A percentile compares a stretch with the other conserved stretches of the same genome.
Conservation (phyloP, 495 filamentous ascomycete species). For the Hypomontagnella submonticulosa region DNA sequence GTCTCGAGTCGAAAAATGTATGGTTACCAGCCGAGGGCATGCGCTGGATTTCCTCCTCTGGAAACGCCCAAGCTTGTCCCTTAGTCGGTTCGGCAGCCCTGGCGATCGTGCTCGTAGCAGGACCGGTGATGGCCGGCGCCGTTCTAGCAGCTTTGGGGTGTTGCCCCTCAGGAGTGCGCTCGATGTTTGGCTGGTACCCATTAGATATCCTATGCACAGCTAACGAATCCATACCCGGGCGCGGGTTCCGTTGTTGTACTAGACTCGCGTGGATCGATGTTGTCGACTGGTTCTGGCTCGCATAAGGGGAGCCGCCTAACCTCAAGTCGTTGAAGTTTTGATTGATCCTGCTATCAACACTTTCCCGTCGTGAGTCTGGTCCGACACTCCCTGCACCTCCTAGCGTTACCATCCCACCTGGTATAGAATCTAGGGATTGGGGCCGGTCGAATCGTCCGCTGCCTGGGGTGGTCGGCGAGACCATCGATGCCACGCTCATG, state of each 20-base stretch:
- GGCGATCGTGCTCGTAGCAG: slow-evolving; percentile 79
- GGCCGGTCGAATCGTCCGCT: slow-evolving; percentile 58
- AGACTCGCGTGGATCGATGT: slow-evolving; percentile 71
- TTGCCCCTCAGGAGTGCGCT: slow-evolving; percentile 62
- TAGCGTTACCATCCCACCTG: slow-evolving; percentile 14
- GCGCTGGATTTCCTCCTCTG: slow-evolving; percentile 73
- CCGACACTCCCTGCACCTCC: slow-evolving; percentile 40
- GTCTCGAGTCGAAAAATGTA: slow-evolving; percentile 71
- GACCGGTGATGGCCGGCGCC: slow-evolving; percentile 80
- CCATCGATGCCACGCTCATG: slow-evolving; percentile 68
- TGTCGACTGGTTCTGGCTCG: slow-evolving; percentile 80
- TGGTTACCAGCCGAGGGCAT: slow-evolving; percentile 59
- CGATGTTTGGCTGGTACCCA: slow-evolving; percentile 67
- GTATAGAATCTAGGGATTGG: slow-evolving; percentile 58
- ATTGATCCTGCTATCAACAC: slow-evolving; percentile 80
- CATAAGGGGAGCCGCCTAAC: slow-evolving; percentile 74
- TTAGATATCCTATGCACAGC: slow-evolving; percentile 69
- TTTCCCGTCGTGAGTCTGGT: slow-evolving; percentile 72
- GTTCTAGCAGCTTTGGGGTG: slow-evolving; percentile 66
- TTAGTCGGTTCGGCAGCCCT: slow-evolving; percentile 83
- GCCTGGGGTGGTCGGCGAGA: slow-evolving; percentile 62
- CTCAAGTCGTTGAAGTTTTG: slow-evolving; percentile 75
- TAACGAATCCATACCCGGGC: slow-evolving; percentile 53
- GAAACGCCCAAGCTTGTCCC: slow-evolving; percentile 85
- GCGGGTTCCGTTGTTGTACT: slow-evolving; percentile 63